These are phyloP conservation scores for Syzygium aromaticum DNA, from an alignment of 345 rosid genomes.

Conservation along the genomic window DNA sequence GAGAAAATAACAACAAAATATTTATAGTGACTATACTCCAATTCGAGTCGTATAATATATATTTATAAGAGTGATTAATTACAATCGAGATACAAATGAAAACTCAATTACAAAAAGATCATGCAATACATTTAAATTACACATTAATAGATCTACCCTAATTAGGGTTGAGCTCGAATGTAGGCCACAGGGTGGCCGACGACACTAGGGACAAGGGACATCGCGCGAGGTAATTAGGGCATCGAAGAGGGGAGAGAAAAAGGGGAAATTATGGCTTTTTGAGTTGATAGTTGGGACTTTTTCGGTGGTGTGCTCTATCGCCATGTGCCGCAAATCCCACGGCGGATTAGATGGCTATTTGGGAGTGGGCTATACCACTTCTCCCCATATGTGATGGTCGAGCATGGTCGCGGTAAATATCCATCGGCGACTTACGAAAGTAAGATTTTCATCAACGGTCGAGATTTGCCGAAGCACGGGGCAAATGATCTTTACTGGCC, in stretches of 20 bases:
- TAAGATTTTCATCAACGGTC: not conserved
- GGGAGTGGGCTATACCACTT: not conserved
- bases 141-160: too few relatives aligned
- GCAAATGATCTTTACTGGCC: not conserved
- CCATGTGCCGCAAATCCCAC: not conserved
- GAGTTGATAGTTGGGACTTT: not conserved
- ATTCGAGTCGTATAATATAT: too few relatives aligned
- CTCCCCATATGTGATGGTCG: not conserved
- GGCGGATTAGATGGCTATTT: not conserved
- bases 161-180: not conserved
- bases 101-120: too few relatives aligned
- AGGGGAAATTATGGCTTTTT: not conserved
- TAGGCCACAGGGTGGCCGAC: not conserved
- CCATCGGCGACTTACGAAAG: too few relatives aligned
- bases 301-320: not conserved
- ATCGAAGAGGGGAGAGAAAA: not conserved
- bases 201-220: not conserved
- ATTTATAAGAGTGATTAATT: too few relatives aligned
- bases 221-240: not conserved
- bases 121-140: too few relatives aligned
- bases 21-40: too few relatives aligned
- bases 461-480: not conserved
- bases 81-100: too few relatives aligned
- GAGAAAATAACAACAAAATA: too few relatives aligned
- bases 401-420: fast-evolving